Base-by-base conservation (phyloP, 306 rosid genomes). In the Cucurbita moschata region DNA sequence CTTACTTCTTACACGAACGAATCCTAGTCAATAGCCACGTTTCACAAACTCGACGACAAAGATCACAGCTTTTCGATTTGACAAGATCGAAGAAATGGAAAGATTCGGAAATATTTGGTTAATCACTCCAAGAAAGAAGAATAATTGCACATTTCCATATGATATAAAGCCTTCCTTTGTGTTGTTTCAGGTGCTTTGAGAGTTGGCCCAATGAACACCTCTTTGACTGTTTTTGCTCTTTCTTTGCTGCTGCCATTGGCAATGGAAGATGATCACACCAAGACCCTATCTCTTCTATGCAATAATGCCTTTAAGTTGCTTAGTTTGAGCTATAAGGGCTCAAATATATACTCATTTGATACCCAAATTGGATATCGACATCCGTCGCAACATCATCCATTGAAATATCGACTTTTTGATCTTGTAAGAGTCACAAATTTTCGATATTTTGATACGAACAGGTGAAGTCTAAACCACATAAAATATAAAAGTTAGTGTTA, bases 101-200 rank as follows among this genome's bases (percentile, higher is more conserved):
- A 52, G 9, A 52, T 52, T 52, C 16, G 21, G 21, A 52, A 13
- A 50, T 14, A 50, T 50, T 46, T 46, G 40, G 54, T 60, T 52
- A 91, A 38, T 89, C 97, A 14, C 87, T 79, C 96, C 90, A 86
- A 37, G 88, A 90, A 30, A 93, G 83, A 74, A 90, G 90, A 68
- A 89, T 71, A 15, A 93, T 92, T 62, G 88, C 86, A 76, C 97
- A 93, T 72, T 92, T 90, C 98, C 97, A 90, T 16, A 90, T 83
- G 80, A 93, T 85, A 81, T 90, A 93, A 71, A 93, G 88, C 82
- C 96, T 76, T 10, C 92, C 89, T 57, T 88, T 80, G 42, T 87
- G 96, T 79, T 93, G 89, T 66, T 86, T 70, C 40, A 87, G 68
- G 56, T 87, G 96, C 80, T 84, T 88, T n/a, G 91, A 90, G 76